Conservation (phyloP, 495 filamentous ascomycete genomes). For the Hypomontagnella submonticulosa region DNA sequence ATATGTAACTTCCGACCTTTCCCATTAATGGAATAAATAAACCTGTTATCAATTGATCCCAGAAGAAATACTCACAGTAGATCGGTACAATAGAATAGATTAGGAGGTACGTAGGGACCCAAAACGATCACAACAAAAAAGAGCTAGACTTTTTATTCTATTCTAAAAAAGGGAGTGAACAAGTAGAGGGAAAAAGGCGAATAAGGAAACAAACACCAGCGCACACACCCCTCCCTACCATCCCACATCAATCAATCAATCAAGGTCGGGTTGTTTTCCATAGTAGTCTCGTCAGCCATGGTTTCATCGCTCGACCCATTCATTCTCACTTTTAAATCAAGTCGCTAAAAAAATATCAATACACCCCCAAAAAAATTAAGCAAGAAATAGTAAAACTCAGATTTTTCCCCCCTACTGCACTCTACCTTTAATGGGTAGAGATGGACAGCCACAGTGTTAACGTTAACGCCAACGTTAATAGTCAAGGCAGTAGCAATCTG, state of each 20-base stretch:
- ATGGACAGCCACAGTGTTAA: conserved; percentile 56
- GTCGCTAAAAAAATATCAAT: conserved; percentile 45
- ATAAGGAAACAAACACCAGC: conserved; percentile 15
- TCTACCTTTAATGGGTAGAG: conserved; percentile 45
- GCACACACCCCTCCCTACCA: conserved; percentile 20
- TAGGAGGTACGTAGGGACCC: background rate
- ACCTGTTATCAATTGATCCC: conserved; percentile 16
- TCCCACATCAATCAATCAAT: conserved; percentile 9
- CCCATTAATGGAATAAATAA: conserved; percentile 27
- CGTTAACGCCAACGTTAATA: conserved; percentile 28
- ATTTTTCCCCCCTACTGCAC: conserved; percentile 32
- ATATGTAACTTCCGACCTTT: conserved; percentile 18
- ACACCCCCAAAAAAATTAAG: conserved; percentile 36
- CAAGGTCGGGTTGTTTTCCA: conserved; percentile 39
- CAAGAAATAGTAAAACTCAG: conserved; percentile 35
- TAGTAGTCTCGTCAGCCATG: conserved; percentile 39
- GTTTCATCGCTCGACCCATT: conserved; percentile 44
- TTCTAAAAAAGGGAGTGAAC: background rate
- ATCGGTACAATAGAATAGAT: background rate
- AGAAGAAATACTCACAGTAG: conserved; percentile 7
- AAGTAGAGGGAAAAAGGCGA: background rate
- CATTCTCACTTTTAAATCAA: conserved; percentile 33
- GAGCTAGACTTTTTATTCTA: no score
- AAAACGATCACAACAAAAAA: conserved; percentile 2
- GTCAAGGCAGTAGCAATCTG: conserved; percentile 43